Evolutionary conservation across 2,329 filamentous ascomycete species (phyloP).

Genomic region (Myriosclerotinia duriaeana): DNA sequence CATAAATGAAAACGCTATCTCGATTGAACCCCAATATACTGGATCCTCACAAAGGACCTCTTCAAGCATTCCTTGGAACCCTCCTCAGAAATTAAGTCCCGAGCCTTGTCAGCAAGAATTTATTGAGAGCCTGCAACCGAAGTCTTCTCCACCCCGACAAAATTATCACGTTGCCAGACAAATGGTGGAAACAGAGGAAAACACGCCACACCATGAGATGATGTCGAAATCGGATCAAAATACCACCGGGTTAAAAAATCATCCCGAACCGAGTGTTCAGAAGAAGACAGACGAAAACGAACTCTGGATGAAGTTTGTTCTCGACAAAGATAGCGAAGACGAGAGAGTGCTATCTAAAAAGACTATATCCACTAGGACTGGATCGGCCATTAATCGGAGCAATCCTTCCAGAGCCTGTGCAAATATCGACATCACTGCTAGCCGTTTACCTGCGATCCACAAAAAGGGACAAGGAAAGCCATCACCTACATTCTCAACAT

Average conservation of each 20-base stretch:
- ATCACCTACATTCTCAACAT: conserved; percentile 7
- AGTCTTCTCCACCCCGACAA: too few species aligned
- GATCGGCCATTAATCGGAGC: not conserved
- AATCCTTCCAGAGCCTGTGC: not conserved
- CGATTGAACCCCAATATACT: not conserved
- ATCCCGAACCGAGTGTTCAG: not conserved
- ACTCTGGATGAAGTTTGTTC: conserved; percentile 25
- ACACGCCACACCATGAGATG: not conserved
- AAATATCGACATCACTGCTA: not conserved
- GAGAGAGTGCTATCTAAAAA: not conserved
- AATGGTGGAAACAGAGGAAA: not conserved
- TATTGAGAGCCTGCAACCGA: too few species aligned
- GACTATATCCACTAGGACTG: not conserved
- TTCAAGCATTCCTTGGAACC: conserved; percentile 18
- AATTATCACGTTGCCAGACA: not conserved
- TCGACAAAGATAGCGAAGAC: conserved; percentile 3
- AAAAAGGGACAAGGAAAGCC: not conserved
- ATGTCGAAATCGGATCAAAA: not conserved
- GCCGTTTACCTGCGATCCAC: not conserved
- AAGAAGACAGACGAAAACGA: conserved; percentile 5
- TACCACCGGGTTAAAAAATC: not conserved
- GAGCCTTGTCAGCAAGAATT: not conserved
- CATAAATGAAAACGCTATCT: not conserved
- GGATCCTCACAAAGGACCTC: not conserved
- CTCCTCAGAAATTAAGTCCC: not conserved